These are phyloP conservation scores for Colletotrichum cuscutae DNA, from an alignment of 2,329 filamentous ascomycete genomes.

Conservation along the genomic window DNA sequence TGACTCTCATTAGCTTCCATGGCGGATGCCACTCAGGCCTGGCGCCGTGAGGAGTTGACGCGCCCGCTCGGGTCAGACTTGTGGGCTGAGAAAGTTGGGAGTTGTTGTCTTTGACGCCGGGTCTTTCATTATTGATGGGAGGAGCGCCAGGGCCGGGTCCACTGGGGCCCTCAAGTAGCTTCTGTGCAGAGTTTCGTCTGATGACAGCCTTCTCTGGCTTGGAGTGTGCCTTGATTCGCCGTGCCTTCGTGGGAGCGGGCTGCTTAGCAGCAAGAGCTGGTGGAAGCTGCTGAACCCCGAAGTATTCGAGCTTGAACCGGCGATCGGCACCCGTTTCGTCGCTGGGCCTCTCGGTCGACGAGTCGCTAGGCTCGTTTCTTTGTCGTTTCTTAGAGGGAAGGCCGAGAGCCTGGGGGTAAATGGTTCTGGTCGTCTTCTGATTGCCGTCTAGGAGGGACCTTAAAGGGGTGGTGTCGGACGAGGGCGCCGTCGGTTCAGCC, in stretches of 20 bases:
- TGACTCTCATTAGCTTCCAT: conserved; percentile 98
- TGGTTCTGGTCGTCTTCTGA: conserved; percentile 50
- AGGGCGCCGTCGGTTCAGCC: conserved; percentile 36
- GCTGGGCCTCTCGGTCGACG: not conserved
- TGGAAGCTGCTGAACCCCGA: conserved; percentile 80
- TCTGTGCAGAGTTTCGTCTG: conserved; percentile 40
- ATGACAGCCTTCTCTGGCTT: conserved; percentile 62
- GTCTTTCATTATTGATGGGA: not conserved
- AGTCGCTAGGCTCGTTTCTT: conserved; percentile 37
- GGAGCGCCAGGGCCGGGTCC: not conserved
- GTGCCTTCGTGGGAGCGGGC: conserved; percentile 55
- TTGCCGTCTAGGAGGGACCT: conserved; percentile 52
- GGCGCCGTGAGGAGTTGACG: conserved; percentile 49
- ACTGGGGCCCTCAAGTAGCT: conserved; percentile 48
- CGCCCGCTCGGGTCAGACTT: conserved; percentile 43
- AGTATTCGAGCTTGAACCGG: conserved; percentile 79
- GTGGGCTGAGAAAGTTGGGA: conserved; percentile 37
- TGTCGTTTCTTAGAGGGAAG: conserved; percentile 46
- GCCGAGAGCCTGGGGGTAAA: conserved; percentile 47
- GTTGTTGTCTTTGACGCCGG: not conserved
- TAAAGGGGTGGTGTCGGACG: conserved; percentile 42
- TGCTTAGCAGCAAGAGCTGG: conserved; percentile 83
- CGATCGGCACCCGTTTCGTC: conserved; percentile 42
- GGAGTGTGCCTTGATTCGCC: conserved; percentile 41
- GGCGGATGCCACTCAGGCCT: conserved; percentile 97